Evolutionary conservation across 257 asterid species (phyloP).

Genomic region (Solanum sejunctum): DNA sequence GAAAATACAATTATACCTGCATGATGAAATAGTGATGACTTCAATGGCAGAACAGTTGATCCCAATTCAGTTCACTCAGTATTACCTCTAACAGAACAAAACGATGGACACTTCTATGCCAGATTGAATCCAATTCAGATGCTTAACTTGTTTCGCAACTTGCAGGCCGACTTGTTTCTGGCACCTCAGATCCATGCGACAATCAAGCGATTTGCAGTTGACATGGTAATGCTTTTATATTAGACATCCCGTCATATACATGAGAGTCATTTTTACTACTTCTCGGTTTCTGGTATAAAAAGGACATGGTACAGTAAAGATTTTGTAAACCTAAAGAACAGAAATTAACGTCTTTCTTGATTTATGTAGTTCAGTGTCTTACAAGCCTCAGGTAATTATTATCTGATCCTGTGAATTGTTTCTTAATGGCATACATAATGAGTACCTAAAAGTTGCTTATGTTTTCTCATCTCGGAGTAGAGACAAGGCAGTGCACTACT

Average conservation of each 20-base stretch:
- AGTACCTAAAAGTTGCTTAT: not conserved
- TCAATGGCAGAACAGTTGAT: not conserved
- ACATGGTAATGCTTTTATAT: conserved; percentile 27
- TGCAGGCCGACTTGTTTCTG: conserved; percentile 72
- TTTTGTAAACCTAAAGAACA: not conserved
- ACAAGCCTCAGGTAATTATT: not conserved
- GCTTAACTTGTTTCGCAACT: not conserved
- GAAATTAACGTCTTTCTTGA: not conserved
- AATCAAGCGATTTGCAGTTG: conserved; percentile 37
- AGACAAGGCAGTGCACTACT: not conserved
- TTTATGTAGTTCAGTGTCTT: not conserved
- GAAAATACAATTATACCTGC: not conserved
- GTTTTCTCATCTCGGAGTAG: not conserved
- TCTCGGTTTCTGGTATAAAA: not conserved
- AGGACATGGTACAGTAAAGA: not conserved
- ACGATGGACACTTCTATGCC: not conserved
- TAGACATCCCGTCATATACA: not conserved
- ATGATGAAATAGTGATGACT: not conserved
- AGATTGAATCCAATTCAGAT: not conserved
- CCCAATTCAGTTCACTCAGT: not conserved
- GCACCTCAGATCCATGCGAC: conserved; percentile 69
- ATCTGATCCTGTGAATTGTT: not conserved
- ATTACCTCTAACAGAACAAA: not conserved
- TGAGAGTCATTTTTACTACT: not conserved
- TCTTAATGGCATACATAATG: not conserved